Base-by-base conservation (phyloP, 371 early-diverging fungal genomes). In the Vairimorpha apis region DNA sequence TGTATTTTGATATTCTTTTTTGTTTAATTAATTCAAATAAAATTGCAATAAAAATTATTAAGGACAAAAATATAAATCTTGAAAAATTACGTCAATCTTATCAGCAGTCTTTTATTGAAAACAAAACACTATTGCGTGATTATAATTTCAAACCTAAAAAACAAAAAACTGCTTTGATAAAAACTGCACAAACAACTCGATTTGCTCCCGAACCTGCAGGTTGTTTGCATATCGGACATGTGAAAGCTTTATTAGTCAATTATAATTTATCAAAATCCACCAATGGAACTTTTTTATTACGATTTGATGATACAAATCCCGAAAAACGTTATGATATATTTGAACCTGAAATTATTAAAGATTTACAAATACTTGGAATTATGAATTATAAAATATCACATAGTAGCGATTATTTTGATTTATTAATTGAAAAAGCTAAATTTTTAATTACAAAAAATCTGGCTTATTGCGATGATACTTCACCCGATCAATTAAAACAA, bases 231-330 rank as follows among this genome's bases (percentile, higher is more conserved):
- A 92, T 97, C 82, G 97, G 97, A 63, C 97, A 97, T 84, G 94
- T 93, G 58, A 97, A 96, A 86, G 99, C 99, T 45, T 96, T 95
- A 10, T 85, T 98, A 47, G 82, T 99, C 71, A 99, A 98, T 86
- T 88, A 94, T 78, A 89, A 92, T 86, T 91, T 97, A 87, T 96
- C 99, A 7, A 84, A 88, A 21, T 82, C 83, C 35, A 92, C 93
- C 84, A 86, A 90, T 63, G 98, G 98, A 60, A 90, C 89, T 79
- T 76, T 98, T 79, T 89, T 96, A 66, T 85, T 98, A 51, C 90
- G 99, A 64, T 97, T 98, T 78, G 99, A 99, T 83, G 99, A 99
- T 85, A 98, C 99, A 65, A 99, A 99, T 83, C 99, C 97, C 14
- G 84, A 85, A 70, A 98, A 97, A 84, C 98, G 97, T 85, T 91